Evolutionary conservation across 768 basidiomycete species (phyloP).

Genomic region (Botryobasidium botryosum): DNA sequence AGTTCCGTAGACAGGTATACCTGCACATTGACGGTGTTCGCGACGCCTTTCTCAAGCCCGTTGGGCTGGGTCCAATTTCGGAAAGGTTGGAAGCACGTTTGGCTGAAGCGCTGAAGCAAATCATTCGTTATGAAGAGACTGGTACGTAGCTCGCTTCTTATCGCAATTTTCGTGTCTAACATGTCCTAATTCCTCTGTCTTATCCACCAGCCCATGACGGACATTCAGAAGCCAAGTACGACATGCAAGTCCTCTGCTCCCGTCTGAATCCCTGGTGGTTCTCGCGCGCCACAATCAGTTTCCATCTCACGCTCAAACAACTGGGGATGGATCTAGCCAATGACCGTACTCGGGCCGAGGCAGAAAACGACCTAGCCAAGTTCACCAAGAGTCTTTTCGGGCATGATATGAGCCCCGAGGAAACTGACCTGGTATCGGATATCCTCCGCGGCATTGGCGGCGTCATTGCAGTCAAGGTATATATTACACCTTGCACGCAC

Average conservation of each 20-base stretch:
- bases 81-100: constrained; percentile 17
- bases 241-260: constrained; percentile 44
- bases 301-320: constrained; percentile 60
- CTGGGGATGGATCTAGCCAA: constrained; percentile 49
- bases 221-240: constrained; percentile 12
- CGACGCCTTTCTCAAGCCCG: constrained; percentile 3
- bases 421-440: constrained; percentile 71
- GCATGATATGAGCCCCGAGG: constrained; percentile 57
- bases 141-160: constrained; percentile 24
- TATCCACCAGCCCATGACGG: neutral
- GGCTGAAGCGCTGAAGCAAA: constrained; percentile 46
- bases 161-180: neutral
- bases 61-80: too few species aligned
- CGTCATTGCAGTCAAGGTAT: constrained; percentile 29
- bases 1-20: constrained; percentile 64
- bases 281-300: constrained; percentile 61
- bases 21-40: constrained; percentile 45
- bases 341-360: constrained; percentile 24
- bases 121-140: constrained; percentile 44
- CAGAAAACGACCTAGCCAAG: constrained; percentile 43
- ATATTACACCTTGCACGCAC: too few species aligned
- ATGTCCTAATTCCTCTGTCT: neutral
- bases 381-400: constrained; percentile 51
- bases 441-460: constrained; percentile 55
- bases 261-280: constrained; percentile 72